Base-by-base conservation (phyloP, 2,329 filamentous ascomycete genomes). In the Fusarium decemcellulare region DNA sequence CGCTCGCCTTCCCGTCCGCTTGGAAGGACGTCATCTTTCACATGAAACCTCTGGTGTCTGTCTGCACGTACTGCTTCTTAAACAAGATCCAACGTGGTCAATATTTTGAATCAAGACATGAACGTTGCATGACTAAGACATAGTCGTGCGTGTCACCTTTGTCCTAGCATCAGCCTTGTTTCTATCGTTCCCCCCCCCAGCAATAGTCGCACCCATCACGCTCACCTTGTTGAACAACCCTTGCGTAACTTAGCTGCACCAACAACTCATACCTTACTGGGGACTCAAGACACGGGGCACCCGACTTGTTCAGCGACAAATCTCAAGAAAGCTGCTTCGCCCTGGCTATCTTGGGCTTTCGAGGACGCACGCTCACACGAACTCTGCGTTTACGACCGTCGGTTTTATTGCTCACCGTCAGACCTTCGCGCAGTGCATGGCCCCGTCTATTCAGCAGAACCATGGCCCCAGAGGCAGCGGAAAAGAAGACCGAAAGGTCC, bases 401-500 rank as follows among this genome's bases (percentile, higher is more conserved):
- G 44, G 15, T 18, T 44, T 27, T 52, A 30, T 30, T 29, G 23
- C 57, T 27, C 9, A 39, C 50, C 43, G n/a, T 32, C 46, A 40
- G 16, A 23, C 16, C 29, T 46, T 30, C 5, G 39, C 32, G n/a
- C 14, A 54, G 59, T 46, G 61, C 61, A 72, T 74, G 72, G 69
- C 48, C 62, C 37, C 71, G 65, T 14, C 51, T 54, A 29, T 59
- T 60, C n/a, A 47, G 55, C 47, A 36, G 51, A 29, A 76, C 60
- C 16, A 85, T 84, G 83, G 77, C 81, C 43, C 74, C 81, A 39
- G 73, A 71, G 43, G 63, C 77, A 40, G 74, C 72, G 46, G 84
- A 85, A 37, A 87, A 84, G 77, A 88, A 86, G 78, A 65, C 78
- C 36, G 88, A 90, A 74, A 90, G 85, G 78, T 88, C 87, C 3